phyloP scores from a whole-genome alignment of 2,329 filamentous ascomycete genomes.

The Sarocladium kiliense region DNA sequence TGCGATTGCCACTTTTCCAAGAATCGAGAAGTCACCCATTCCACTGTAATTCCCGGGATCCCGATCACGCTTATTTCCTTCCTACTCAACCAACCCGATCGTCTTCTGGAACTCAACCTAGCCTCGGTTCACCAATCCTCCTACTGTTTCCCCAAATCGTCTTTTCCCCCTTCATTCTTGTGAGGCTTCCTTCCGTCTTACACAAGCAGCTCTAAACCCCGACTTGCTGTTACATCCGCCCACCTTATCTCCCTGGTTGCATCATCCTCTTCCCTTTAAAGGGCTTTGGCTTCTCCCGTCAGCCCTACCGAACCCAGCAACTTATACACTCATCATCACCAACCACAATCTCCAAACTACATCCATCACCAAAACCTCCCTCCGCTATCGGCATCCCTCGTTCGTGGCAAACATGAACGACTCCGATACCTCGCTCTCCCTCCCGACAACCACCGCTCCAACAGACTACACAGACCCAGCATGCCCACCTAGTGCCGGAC shows the following conservation, averaged over 20 bases:
- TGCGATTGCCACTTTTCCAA: too few relatives aligned
- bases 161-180: background rate
- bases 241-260: background rate
- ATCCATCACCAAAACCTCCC: background rate
- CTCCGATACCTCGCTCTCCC: slow-evolving; percentile 25
- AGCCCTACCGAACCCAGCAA: slow-evolving; percentile 1
- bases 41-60: too few relatives aligned
- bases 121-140: too few relatives aligned
- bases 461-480: slow-evolving; percentile 24
- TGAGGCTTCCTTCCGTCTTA: background rate
- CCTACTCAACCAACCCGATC: too few relatives aligned
- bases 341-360: background rate
- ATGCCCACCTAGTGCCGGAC: slow-evolving; percentile 13
- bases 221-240: background rate
- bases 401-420: slow-evolving; percentile 16
- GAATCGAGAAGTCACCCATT: too few relatives aligned
- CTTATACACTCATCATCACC: background rate
- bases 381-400: background rate
- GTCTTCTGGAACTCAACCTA: too few relatives aligned
- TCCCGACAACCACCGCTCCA: slow-evolving; percentile 25
- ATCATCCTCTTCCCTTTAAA: background rate
- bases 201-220: background rate
- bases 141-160: background rate
- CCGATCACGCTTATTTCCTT: too few relatives aligned
- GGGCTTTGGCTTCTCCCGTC: too few relatives aligned